These are phyloP conservation scores for Pythium apleroticum DNA, from an alignment of 352 stramenopile species.

Conservation along the genomic window DNA sequence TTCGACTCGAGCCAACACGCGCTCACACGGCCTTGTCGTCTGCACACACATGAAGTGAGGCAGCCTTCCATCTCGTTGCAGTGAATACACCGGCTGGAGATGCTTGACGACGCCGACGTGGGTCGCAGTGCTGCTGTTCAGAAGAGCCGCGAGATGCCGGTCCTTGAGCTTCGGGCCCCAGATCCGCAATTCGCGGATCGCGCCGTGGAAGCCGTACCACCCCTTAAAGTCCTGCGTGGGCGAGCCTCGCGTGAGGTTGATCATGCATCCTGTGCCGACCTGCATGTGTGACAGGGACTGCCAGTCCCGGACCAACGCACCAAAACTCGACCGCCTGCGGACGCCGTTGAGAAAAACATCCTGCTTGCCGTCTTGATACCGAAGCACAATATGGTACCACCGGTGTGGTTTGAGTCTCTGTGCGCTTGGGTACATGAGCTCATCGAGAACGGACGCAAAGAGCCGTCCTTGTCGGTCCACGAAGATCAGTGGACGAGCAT, in stretches of 20 bases:
- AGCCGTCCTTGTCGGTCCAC: conserved; percentile 17
- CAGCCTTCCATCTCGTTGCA: conserved; percentile 21
- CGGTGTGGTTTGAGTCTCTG: neutral
- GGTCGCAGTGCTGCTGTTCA: conserved; percentile 11
- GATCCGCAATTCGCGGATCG: conserved; percentile 37
- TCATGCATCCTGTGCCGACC: conserved; percentile 43
- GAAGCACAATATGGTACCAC: conserved; percentile 27
- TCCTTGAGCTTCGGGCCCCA: conserved; percentile 25
- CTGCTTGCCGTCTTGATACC: conserved; percentile 21
- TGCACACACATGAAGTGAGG: conserved; percentile 22
- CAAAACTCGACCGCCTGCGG: conserved; percentile 11
- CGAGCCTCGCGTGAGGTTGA: conserved; percentile 21
- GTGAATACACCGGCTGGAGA: conserved; percentile 16
- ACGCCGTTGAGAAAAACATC: conserved; percentile 24
- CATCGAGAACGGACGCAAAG: conserved; percentile 22
- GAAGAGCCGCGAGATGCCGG: conserved; percentile 12
- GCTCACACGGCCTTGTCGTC: conserved; percentile 14
- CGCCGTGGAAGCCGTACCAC: conserved; percentile 48
- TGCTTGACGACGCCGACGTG: neutral
- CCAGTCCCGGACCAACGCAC: conserved; percentile 38
- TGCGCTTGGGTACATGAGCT: conserved; percentile 14
- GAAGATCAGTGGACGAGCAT: conserved; percentile 18
- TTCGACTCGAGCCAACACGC: conserved; percentile 11
- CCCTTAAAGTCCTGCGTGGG: conserved; percentile 31
- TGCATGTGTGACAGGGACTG: conserved; percentile 36